Base-by-base conservation (phyloP, 305 asterid genomes). In the Ajuga reptans region DNA sequence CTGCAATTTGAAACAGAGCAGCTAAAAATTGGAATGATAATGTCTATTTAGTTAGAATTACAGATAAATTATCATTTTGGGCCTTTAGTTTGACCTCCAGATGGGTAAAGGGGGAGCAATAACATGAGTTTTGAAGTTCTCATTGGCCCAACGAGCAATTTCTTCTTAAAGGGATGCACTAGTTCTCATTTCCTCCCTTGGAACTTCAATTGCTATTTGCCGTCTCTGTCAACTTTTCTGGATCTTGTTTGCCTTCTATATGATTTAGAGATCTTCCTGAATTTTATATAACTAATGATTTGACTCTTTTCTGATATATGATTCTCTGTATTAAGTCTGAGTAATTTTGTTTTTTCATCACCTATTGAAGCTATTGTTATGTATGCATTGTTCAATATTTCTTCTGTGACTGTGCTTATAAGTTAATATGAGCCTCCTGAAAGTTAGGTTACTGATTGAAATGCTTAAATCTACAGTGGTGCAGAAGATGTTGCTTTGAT, bases 401-500 rank as follows among this genome's bases (percentile, higher is more conserved):
- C 49, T 37, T 39, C 24, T 11, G 15, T 5, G 49, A 6, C 2
- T 21, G 29, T 45, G 42, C 21, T 9, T 50, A 8, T 4, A 7
- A 37, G 24, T 59, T 6, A 39, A n/a, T 45, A 7, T 27, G 29
- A 41, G 42, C 34, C 9, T 65, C 14, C 50, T 33, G 14, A 61
- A 12, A 49, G 43, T 3, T 62, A 16, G 46, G 41, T 27, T 16
- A 46, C 53, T 65, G 42, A 75, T 33, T 12, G 6, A 27, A 21
- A 46, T 64, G 43, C 16, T 54, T 55, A 9, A 21, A 15, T 54
- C 43, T 75, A 78, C 91, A 91, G 99, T 78, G 99, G 99, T 61
- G 99, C 99, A 3, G 97, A 93, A 73, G 97, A 93, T 50, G 96
- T 91, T 14, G 97, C 96, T 63, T 78, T 93, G 84, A 87, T 93